Evolutionary conservation across 176 grass and related monocot species (phyloP).

Genomic region (Saccharum spontaneum): DNA sequence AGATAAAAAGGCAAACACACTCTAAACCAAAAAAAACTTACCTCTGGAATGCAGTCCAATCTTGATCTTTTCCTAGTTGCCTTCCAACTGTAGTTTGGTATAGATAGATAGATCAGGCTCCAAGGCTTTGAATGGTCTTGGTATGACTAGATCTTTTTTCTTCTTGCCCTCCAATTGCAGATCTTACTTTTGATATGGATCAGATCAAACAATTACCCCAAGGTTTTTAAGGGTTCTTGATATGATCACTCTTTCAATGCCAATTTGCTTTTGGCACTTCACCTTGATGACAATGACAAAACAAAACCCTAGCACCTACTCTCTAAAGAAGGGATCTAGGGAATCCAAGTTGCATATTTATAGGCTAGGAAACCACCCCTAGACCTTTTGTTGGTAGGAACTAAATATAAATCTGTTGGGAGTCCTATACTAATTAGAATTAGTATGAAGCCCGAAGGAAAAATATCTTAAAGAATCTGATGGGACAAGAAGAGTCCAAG

Average conservation of each 20-base stretch:
- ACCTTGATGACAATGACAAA: conserved; percentile 7
- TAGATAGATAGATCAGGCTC: background rate
- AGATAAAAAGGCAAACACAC: background rate
- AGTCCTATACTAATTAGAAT: background rate
- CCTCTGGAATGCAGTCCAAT: background rate
- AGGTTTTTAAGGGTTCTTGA: background rate
- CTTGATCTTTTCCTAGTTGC: background rate
- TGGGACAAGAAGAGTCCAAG: conserved; percentile 15
- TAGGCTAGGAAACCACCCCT: background rate
- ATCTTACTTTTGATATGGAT: conserved; percentile 6
- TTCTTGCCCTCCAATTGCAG: background rate
- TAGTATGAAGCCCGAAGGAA: background rate
- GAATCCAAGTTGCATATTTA: conserved; percentile 23
- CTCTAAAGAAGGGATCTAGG: background rate
- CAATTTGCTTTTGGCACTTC: background rate
- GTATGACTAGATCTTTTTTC: background rate
- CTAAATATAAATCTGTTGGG: background rate
- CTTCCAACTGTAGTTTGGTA: background rate
- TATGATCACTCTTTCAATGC: background rate
- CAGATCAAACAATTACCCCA: background rate
- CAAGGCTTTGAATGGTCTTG: background rate
- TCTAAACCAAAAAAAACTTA: background rate
- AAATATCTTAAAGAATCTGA: background rate
- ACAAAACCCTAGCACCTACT: conserved; percentile 20
- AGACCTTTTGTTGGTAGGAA: background rate